Conservation (phyloP, 495 filamentous ascomycete genomes). For the Cenococcum geophilum region DNA sequence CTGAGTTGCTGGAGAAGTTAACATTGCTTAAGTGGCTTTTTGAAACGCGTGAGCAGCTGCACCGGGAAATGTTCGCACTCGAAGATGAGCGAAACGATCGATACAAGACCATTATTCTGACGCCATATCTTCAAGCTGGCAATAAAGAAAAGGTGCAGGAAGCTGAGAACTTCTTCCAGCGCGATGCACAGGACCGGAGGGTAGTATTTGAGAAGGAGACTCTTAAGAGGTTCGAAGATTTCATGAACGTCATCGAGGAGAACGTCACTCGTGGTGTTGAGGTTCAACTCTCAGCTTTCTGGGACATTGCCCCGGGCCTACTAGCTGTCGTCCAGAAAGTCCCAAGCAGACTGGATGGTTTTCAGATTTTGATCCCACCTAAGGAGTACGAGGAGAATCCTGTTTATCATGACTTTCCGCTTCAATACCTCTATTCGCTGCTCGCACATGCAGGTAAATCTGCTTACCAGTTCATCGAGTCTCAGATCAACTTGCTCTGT, state of each 20-base stretch:
- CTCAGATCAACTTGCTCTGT: constrained; percentile 88
- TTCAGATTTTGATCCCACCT: constrained; percentile 58
- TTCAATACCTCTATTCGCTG: constrained; percentile 83
- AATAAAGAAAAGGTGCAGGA: constrained; percentile 68
- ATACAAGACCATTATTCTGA: constrained; percentile 73
- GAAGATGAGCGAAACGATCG: constrained; percentile 75
- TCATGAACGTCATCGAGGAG: constrained; percentile 73
- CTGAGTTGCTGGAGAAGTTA: constrained; percentile 87
- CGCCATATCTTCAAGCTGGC: constrained; percentile 66
- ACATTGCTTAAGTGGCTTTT: constrained; percentile 97
- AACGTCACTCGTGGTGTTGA: constrained; percentile 86
- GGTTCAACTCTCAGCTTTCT: constrained; percentile 84
- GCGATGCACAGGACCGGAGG: constrained; percentile 66
- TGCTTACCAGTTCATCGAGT: constrained; percentile 94
- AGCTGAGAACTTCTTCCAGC: constrained; percentile 71
- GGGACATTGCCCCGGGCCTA: constrained; percentile 90
- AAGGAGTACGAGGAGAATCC: constrained; percentile 83
- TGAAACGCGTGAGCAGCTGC: constrained; percentile 79
- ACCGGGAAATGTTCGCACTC: constrained; percentile 76
- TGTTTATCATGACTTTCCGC: constrained; percentile 64
- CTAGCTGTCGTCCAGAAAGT: constrained; percentile 70
- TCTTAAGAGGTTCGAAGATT: constrained; percentile 65
- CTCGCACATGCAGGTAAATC: constrained; percentile 81
- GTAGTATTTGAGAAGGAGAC: constrained; percentile 58
- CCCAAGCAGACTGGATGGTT: constrained; percentile 42